Conservation (phyloP, 2,329 filamentous ascomycete genomes). For the Emmonsia crescens region DNA sequence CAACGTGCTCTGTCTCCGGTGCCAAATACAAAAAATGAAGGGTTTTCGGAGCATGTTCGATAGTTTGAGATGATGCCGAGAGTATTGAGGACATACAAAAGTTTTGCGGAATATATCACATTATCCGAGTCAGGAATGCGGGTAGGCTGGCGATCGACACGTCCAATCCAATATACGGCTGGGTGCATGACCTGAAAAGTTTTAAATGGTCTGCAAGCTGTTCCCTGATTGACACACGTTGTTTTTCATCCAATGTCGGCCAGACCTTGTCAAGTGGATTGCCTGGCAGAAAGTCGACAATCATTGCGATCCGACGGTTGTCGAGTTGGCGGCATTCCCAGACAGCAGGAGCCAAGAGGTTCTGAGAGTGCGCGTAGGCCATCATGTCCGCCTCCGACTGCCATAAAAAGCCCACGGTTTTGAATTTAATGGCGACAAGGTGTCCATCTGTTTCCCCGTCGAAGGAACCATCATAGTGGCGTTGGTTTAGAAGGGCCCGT, state of each 20-base stretch:
- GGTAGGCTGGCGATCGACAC: slow-evolving; percentile 8
- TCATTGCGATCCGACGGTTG: neutral
- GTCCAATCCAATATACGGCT: slow-evolving; percentile 14
- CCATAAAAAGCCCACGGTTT: slow-evolving; percentile 3
- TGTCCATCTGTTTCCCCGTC: slow-evolving; percentile 6
- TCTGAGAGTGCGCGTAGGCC: slow-evolving; percentile 5
- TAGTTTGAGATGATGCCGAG: neutral
- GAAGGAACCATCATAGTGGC: slow-evolving; percentile 6
- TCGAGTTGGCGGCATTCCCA: slow-evolving; percentile 4
- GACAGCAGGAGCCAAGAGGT: slow-evolving; percentile 6
- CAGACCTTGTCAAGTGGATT: slow-evolving; percentile 8
- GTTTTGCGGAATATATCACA: neutral
- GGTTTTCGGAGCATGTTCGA: neutral
- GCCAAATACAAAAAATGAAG: neutral
- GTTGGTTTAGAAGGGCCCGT: neutral
- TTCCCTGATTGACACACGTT: slow-evolving; percentile 9
- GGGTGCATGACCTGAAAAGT: slow-evolving; percentile 11
- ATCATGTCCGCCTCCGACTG: slow-evolving; percentile 10
- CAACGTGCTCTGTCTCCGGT: neutral
- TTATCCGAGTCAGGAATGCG: slow-evolving; percentile 10
- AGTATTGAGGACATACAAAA: neutral
- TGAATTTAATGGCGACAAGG: slow-evolving; percentile 9
- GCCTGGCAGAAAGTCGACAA: slow-evolving; percentile 10
- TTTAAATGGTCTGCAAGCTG: slow-evolving; percentile 9
- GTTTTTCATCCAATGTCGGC: slow-evolving; percentile 6